phyloP scores from a whole-genome alignment of 495 filamentous ascomycete species.

The Trypethelium eluteriae region DNA sequence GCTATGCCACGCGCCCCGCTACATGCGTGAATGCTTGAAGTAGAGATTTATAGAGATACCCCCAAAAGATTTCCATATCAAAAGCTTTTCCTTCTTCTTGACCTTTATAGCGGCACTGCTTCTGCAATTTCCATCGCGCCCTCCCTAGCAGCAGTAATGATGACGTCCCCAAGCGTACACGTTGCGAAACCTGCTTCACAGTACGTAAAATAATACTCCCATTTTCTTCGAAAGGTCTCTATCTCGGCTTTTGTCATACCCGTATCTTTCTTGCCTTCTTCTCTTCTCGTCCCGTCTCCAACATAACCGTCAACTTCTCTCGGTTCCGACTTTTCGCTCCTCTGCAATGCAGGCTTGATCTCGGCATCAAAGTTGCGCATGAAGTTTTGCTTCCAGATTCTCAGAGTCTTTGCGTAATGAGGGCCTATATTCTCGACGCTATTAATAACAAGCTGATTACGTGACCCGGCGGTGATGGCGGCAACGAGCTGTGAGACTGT shows the following conservation, averaged over 20 bases:
- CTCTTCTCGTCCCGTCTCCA: constrained; percentile 10
- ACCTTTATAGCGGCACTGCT: constrained; percentile 49
- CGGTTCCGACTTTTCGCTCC: constrained; percentile 37
- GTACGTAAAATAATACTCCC: constrained; percentile 71
- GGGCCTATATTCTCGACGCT: constrained; percentile 60
- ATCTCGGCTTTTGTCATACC: constrained; percentile 51
- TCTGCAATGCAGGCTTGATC: constrained; percentile 47
- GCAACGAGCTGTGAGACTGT: constrained; percentile 55
- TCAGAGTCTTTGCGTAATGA: constrained; percentile 60
- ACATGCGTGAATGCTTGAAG: neutral
- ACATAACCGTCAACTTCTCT: constrained; percentile 22
- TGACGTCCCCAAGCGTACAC: constrained; percentile 62
- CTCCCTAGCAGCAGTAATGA: constrained; percentile 58
- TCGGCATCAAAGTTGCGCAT: constrained; percentile 48
- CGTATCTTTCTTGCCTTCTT: constrained; percentile 11
- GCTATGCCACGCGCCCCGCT: neutral
- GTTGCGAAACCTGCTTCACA: constrained; percentile 64
- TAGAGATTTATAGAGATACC: constrained; percentile 3
- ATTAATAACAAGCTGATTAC: constrained; percentile 53
- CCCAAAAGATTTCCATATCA: constrained; percentile 5
- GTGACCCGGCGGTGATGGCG: constrained; percentile 50
- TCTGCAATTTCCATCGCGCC: constrained; percentile 61
- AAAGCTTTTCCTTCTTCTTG: neutral
- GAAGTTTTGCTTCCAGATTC: constrained; percentile 61
- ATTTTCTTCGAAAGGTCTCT: constrained; percentile 59